Base-by-base conservation (phyloP, 176 grass and related monocot genomes). In the Tillandsia leiboldiana region DNA sequence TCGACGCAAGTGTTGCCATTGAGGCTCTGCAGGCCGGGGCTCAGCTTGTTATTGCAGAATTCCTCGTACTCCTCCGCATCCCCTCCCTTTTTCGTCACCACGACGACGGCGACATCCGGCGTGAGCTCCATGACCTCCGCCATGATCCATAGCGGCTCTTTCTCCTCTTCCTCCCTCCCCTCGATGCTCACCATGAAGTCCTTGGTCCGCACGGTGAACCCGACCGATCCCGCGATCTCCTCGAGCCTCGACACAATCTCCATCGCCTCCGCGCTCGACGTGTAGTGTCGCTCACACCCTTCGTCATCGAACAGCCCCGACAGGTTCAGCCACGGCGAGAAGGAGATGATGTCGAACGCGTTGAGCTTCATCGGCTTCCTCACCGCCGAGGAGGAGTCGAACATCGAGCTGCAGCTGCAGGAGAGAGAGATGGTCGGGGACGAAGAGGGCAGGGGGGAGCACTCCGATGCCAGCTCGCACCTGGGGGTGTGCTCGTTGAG, bases 331-430 rank as follows among this genome's bases (percentile, higher is more conserved):
- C 87, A 80, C 0, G 87, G 70, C 1, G 87, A 90, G 18, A 86
- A 74, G 64, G 87, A 83, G 63, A 90, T 90, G 26, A 90, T 83
- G 67, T 86, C 83, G 50, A 90, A 90, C 13, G 87, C 87, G 33
- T 90, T 90, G 63, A 90, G 27, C 70, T 65, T 86, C 12, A 51
- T 76, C 50, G 80, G 71, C 67, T 53, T 84, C 50, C 61, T 73
- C 3, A 76, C 56, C 22, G 4, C 56, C 42, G 75, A 48, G 11
- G 80, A 64, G 51, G 69, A 69, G 61, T 80, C 77, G 49, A 33
- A 33, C 3, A 4, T 4, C 29, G 29, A 33, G 33, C 4, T 42
- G 33, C 1, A 33, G 33, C 4, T 42, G 33, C 1, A 24, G 24
- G 33, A 42, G 4, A 42, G 7, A 4, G 0, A 5, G 5, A 6